These are phyloP conservation scores for Aureobasidium sp. DNA, from an alignment of 2,329 filamentous ascomycete genomes.

Conservation along the genomic window DNA sequence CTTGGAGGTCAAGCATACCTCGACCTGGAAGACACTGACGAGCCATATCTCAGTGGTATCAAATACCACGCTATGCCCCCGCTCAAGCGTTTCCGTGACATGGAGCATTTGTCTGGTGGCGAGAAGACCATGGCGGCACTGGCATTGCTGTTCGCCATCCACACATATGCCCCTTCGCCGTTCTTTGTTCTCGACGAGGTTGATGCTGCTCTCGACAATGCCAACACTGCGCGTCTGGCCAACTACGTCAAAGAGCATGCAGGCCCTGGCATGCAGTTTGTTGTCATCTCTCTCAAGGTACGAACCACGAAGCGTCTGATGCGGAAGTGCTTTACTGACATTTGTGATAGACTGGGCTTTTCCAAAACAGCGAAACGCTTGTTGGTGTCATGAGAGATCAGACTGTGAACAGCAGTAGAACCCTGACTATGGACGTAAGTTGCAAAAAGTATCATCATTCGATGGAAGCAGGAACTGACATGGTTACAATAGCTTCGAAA, in stretches of 20 bases:
- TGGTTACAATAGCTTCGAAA: slow-evolving; percentile 26
- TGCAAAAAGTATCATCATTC: not conserved
- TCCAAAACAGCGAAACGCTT: slow-evolving; percentile 92
- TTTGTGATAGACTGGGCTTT: slow-evolving; percentile 60
- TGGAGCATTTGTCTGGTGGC: slow-evolving; percentile 95
- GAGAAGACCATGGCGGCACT: slow-evolving; percentile 99
- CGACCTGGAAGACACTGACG: slow-evolving; percentile 92
- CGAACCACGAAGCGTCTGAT: not conserved
- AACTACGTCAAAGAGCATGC: slow-evolving; percentile 94
- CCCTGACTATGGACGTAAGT: slow-evolving; percentile 91
- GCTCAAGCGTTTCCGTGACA: slow-evolving; percentile 95
- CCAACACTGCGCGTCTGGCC: slow-evolving; percentile 91
- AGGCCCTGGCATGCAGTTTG: slow-evolving; percentile 96
- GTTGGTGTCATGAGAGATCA: slow-evolving; percentile 96
- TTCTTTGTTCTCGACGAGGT: slow-evolving; percentile 99
- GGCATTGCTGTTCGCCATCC: slow-evolving; percentile 92
- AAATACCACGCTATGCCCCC: slow-evolving; percentile 99
- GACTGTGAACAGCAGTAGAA: slow-evolving; percentile 82
- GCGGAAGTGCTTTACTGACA: not conserved
- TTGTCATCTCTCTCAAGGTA: slow-evolving; percentile 85
- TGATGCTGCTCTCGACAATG: slow-evolving; percentile 95
- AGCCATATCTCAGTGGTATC: slow-evolving; percentile 90
- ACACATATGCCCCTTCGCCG: slow-evolving; percentile 89
- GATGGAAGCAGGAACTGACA: not conserved
- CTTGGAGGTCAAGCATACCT: slow-evolving; percentile 85